Base-by-base conservation (phyloP, 2,329 filamentous ascomycete genomes). In the Penicillium sp. region DNA sequence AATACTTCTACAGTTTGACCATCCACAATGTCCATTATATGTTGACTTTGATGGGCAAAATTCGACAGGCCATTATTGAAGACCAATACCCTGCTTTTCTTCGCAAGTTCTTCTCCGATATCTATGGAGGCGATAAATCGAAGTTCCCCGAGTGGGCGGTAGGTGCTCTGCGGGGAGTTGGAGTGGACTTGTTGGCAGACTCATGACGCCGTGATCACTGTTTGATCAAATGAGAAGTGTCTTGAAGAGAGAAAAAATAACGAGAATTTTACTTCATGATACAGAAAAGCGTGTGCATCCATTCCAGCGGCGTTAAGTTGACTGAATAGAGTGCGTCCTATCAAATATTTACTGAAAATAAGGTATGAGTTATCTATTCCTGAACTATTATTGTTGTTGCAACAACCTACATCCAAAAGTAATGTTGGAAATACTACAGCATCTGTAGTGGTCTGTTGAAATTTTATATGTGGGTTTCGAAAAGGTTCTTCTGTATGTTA, bases 1-100 rank as follows among this genome's bases (percentile, higher is more conserved):
- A 55, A 69, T 48, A 13, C 4, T 48, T 31, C 2, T 12, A 82
- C 86, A 79, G 91, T 25, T 79, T 99, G 54, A 96, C 91, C 0
- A 91, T 97, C 70, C 94, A 99, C 75, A 99, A 99, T 71, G 91
- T 99, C 27, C 91, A 92, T 78, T 96, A 96, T 70, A 86, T 96
- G 72, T 81, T 99, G 53, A 83, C 89, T 59, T 78, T 99, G 66
- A 97, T 97, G 92, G 80, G 82, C 21, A 79, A 84, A 59, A 84
- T 86, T 13, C 83, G 93, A 59, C 81, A 90, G 61, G 87, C 94
- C 17, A 91, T 97, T 61, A 78, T 96, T 8, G 88, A 88, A 60
- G 92, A 96, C 71, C 77, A 81, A 51, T 97, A 89, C 73, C 93
- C 94, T 1, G 83, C 80, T 2, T 96, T 94, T 68, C 72, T 97